Conservation (phyloP, 345 rosid species). For the Anastatica hierochuntica region DNA sequence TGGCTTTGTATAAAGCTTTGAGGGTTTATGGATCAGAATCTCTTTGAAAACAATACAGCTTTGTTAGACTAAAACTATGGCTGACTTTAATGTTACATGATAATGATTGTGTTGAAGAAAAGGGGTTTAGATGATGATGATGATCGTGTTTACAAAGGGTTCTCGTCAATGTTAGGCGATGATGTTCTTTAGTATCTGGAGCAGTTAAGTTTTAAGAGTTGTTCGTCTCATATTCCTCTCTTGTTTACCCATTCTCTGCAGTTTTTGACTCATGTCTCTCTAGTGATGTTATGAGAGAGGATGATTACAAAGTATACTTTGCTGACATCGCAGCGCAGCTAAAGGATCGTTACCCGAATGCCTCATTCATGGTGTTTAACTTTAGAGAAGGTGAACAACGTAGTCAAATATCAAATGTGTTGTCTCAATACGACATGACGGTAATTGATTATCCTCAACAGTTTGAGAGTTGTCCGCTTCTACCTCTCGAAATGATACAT, state of each 20-base stretch:
- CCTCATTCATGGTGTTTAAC: conserved; percentile 96
- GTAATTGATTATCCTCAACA: conserved; percentile 98
- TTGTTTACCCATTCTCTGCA: conserved; percentile 29
- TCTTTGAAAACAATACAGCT: background rate
- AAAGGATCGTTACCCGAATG: conserved; percentile 86
- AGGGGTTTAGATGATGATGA: too few relatives aligned
- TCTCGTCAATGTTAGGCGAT: background rate
- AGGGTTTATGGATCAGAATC: conserved; percentile 23
- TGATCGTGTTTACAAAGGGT: too few relatives aligned
- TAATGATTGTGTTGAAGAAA: too few relatives aligned
- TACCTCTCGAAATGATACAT: conserved; percentile 91
- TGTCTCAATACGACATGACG: conserved; percentile 90
- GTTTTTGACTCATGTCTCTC: conserved; percentile 99
- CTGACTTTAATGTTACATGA: too few relatives aligned
- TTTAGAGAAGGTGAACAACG: conserved; percentile 91
- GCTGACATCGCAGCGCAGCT: conserved; percentile 92
- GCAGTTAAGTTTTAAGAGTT: background rate
- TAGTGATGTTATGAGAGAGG: conserved; percentile 77
- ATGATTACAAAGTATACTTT: conserved; percentile 85
- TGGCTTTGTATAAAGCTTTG: background rate
- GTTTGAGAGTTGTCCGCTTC: conserved; percentile 72
- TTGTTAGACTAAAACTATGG: too few relatives aligned
- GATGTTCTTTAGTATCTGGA: background rate
- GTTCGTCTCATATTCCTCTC: background rate
- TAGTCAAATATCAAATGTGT: conserved; percentile 72